Conservation (phyloP, 2,329 filamentous ascomycete genomes). For the Hymenoscyphus scutula region DNA sequence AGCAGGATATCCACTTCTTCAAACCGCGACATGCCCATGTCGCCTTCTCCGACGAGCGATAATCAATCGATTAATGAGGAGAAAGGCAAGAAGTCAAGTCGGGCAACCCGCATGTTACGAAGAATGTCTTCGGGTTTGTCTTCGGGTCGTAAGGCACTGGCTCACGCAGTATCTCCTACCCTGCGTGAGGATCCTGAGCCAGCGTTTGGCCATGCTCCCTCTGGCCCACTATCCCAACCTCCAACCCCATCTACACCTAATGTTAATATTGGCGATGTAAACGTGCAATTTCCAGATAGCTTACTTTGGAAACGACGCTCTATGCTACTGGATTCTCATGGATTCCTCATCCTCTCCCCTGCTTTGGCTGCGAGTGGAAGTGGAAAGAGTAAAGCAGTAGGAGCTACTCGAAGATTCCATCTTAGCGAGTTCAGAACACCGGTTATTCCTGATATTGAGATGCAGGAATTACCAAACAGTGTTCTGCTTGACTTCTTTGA, state of each 20-base stretch:
- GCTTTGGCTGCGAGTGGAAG: slow-evolving; percentile 53
- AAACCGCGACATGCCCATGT: slow-evolving; percentile 34
- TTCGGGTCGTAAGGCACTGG: slow-evolving; percentile 41
- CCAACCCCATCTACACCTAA: slow-evolving; percentile 37
- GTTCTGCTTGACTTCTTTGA: slow-evolving; percentile 60
- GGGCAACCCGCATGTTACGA: slow-evolving; percentile 53
- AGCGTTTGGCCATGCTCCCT: slow-evolving; percentile 34
- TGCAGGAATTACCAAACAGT: slow-evolving; percentile 90
- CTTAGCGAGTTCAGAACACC: slow-evolving; percentile 79
- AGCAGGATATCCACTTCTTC: slow-evolving; percentile 53
- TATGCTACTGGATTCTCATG: slow-evolving; percentile 79
- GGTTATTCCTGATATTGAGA: slow-evolving; percentile 82
- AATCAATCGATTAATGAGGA: slow-evolving; percentile 45
- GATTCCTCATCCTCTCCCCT: slow-evolving; percentile 76
- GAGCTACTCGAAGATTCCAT: slow-evolving; percentile 75
- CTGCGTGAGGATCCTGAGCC: slow-evolving; percentile 40
- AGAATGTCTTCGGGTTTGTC: slow-evolving; percentile 60
- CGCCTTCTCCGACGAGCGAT: slow-evolving; percentile 39
- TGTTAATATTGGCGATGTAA: slow-evolving; percentile 67
- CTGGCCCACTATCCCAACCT: slow-evolving; percentile 21
- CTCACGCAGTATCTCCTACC: slow-evolving; percentile 36
- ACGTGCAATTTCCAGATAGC: slow-evolving; percentile 95
- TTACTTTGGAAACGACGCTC: slow-evolving; percentile 94
- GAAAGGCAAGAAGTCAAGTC: slow-evolving; percentile 50
- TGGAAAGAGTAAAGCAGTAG: slow-evolving; percentile 45